These are phyloP conservation scores for Thalia dealbata DNA, from an alignment of 176 grass and related monocot genomes.

Conservation along the genomic window DNA sequence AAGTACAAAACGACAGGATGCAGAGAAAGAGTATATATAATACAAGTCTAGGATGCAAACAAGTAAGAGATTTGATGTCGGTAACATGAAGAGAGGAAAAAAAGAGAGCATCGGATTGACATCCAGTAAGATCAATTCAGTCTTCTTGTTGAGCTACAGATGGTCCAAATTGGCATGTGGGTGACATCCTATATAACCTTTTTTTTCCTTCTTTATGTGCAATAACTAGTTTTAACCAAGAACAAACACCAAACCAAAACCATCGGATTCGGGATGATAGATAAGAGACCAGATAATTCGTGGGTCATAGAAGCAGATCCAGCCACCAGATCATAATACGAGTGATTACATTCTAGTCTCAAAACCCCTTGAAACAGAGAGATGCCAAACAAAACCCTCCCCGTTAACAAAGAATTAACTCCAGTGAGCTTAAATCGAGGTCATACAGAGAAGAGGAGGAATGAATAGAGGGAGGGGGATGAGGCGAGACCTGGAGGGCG, in stretches of 20 bases:
- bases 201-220: background rate
- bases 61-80: background rate
- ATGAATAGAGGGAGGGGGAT: background rate
- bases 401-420: no score
- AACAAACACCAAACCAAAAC: background rate
- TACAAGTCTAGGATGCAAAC: background rate
- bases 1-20: background rate
- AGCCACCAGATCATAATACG: background rate
- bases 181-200: background rate
- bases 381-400: no score
- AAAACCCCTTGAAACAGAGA: no score
- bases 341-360: background rate
- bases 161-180: background rate
- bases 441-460: background rate
- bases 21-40: background rate
- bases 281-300: background rate
- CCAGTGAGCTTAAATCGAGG: no score
- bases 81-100: no score
- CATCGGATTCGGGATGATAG: background rate
- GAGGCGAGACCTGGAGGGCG: background rate
- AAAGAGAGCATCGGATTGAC: no score
- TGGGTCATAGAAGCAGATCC: background rate
- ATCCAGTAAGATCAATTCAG: no score
- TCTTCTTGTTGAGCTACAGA: background rate
- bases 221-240: background rate